Conservation (phyloP, 1,284 basidiomycete genomes). For the Ganoderma sinense region DNA sequence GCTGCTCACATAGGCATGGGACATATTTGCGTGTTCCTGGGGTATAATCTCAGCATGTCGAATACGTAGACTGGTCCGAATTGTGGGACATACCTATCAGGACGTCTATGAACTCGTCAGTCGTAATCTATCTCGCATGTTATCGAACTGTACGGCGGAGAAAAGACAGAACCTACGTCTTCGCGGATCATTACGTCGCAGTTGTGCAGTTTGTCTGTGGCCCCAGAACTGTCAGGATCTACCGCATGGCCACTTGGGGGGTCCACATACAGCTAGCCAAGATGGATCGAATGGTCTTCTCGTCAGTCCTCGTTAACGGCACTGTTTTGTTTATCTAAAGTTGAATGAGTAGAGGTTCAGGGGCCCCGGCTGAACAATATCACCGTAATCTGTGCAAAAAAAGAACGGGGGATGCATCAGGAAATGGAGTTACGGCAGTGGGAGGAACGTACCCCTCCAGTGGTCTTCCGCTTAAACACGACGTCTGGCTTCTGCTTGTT, state of each 20-base stretch:
- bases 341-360: slow-evolving; percentile 16
- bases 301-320: slow-evolving; percentile 94
- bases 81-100: slow-evolving; percentile 71
- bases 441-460: slow-evolving; percentile 80
- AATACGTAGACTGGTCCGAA: background rate
- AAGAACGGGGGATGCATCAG: slow-evolving; percentile 6
- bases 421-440: slow-evolving; percentile 13
- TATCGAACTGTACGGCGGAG: slow-evolving; percentile 12
- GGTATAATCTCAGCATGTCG: background rate
- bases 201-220: slow-evolving; percentile 85
- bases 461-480: slow-evolving; percentile 85
- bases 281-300: slow-evolving; percentile 93
- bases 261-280: slow-evolving; percentile 77
- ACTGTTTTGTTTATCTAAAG: slow-evolving; percentile 86
- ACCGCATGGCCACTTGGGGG: slow-evolving; percentile 8
- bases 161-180: slow-evolving; percentile 67
- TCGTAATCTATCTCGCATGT: slow-evolving; percentile 74
- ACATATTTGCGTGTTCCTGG: slow-evolving; percentile 93
- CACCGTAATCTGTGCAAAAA: slow-evolving; percentile 57
- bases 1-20: slow-evolving; percentile 79
- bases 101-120: slow-evolving; percentile 98
- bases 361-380: slow-evolving; percentile 18
- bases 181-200: slow-evolving; percentile 97
- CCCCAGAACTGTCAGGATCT: slow-evolving; percentile 6
- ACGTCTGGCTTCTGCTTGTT: slow-evolving; percentile 92